Base-by-base conservation (phyloP, 257 asterid species). In the Solanum arcanum region DNA sequence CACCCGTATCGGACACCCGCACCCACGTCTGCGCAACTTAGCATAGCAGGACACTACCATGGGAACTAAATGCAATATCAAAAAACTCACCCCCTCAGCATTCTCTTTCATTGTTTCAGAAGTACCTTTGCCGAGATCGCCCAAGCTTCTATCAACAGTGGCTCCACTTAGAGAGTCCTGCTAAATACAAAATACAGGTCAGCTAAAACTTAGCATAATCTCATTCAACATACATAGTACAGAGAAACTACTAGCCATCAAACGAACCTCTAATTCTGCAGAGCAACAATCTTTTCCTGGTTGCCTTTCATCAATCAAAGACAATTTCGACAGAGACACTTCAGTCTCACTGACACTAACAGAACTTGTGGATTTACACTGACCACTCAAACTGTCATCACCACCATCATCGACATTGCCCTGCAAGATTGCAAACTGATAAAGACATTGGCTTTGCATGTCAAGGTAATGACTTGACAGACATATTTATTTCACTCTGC, bases 221-320 rank as follows among this genome's bases (percentile, higher is more conserved):
- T 18, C 27, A 81, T 18, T 10, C 29, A 81, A 15, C 83, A 66
- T 12, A 68, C 20, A 23, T 68, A 72, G 52, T 46, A 21, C 39
- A 47, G 14, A 68, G n/a, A 86, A 74, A 35, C 76, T 69, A 86
- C 64, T 27, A 80, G 86, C 37, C 69, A 33, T 33, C 76, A 83
- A 52, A 59, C 89, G 46, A 85, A 89, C 91, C 91, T 86, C 75
- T 78, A 88, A 73, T 70, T 89, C 86, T 44, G 25, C 64, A 74
- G 89, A 88, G 89, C 86, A 89, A 73, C 88, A 88, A 75, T 73
- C 86, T 88, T 35, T 60, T 29, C 66, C 89, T 89, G 47, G 86
- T 86, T 59, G 91, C 75, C 13, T 76, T 11, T 78, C 88, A 86
- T 59, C 46, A 31, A 81, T 31, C 69, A 81, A 81, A 85, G 83